Conservation (phyloP, 257 asterid genomes). For the Solanum stenotomum region DNA sequence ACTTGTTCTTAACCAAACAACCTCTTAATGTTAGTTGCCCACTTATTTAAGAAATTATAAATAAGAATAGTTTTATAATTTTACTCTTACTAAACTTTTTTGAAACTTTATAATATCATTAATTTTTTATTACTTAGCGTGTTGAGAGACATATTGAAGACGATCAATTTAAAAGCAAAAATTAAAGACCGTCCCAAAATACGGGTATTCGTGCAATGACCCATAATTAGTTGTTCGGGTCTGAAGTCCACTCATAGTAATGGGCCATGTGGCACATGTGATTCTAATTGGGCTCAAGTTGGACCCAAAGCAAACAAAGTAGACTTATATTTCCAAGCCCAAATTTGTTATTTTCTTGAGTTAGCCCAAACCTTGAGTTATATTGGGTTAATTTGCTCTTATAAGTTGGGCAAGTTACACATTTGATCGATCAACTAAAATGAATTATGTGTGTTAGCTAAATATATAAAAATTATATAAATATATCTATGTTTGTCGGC, state of each 20-base stretch:
- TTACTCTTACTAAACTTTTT: background rate
- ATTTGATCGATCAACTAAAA: no score
- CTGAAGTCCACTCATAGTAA: background rate
- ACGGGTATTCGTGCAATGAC: background rate
- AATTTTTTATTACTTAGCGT: background rate
- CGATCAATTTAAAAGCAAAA: no score
- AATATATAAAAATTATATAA: no score
- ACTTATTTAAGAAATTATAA: background rate
- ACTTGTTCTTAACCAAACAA: no score
- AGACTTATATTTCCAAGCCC: background rate
- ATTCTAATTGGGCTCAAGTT: background rate
- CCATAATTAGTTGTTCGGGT: background rate
- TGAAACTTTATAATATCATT: background rate
- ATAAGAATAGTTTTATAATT: background rate
- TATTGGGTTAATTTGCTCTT: no score
- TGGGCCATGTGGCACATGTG: background rate
- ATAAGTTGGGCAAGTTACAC: no score
- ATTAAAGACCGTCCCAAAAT: background rate
- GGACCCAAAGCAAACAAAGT: background rate
- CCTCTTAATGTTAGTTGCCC: background rate
- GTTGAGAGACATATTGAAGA: background rate
- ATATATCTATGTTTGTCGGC: no score
- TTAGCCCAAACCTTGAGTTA: background rate
- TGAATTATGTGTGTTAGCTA: no score
- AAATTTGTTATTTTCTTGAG: background rate